Percentiles rank a stretch among this genome's conserved stretches.
These are phyloP conservation scores for Apiotrichum akiyoshidainum DNA, from an alignment of 1,284 basidiomycete genomes.

Conservation along the genomic window DNA sequence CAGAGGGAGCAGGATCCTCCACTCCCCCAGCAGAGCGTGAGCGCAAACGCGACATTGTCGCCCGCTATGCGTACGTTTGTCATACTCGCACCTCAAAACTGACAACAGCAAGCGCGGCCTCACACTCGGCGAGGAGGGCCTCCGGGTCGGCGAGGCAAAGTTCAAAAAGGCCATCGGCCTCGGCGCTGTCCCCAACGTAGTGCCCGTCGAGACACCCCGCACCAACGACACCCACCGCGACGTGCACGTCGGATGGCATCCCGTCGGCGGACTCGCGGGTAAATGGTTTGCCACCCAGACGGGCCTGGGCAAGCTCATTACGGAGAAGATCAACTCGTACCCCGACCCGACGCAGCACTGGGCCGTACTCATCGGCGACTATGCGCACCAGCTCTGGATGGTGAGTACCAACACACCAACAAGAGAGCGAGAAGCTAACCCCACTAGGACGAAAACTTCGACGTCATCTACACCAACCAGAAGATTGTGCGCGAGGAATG, in stretches of 20 bases:
- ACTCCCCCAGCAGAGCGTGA: background rate
- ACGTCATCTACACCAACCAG: slow-evolving; percentile 22
- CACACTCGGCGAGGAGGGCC: slow-evolving; percentile 6
- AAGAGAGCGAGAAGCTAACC: slow-evolving; percentile 10
- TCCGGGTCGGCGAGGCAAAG: slow-evolving; percentile 8
- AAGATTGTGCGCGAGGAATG: slow-evolving; percentile 14
- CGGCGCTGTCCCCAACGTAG: slow-evolving; percentile 15
- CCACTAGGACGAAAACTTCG: slow-evolving; percentile 20
- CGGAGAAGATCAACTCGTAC: slow-evolving; percentile 21
- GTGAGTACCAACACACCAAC: slow-evolving; percentile 7
- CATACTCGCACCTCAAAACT: background rate
- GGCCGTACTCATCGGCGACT: slow-evolving; percentile 20
- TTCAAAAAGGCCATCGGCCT: slow-evolving; percentile 15
- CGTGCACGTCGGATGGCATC: slow-evolving; percentile 19
- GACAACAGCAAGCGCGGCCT: slow-evolving; percentile 11
- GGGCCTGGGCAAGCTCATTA: slow-evolving; percentile 18
- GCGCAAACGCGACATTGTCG: slow-evolving; percentile 20
- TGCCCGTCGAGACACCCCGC: slow-evolving; percentile 4
- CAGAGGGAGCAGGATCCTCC: too few relatives aligned
- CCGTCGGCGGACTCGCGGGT: slow-evolving; percentile 17
- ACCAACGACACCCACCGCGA: slow-evolving; percentile 3
- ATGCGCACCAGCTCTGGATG: slow-evolving; percentile 24
- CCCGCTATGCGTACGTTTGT: background rate
- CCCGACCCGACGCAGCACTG: slow-evolving; percentile 24
- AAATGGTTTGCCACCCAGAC: slow-evolving; percentile 20